Conservation (phyloP, 2,329 filamentous ascomycete genomes). For the Tolypocladium capitatum region DNA sequence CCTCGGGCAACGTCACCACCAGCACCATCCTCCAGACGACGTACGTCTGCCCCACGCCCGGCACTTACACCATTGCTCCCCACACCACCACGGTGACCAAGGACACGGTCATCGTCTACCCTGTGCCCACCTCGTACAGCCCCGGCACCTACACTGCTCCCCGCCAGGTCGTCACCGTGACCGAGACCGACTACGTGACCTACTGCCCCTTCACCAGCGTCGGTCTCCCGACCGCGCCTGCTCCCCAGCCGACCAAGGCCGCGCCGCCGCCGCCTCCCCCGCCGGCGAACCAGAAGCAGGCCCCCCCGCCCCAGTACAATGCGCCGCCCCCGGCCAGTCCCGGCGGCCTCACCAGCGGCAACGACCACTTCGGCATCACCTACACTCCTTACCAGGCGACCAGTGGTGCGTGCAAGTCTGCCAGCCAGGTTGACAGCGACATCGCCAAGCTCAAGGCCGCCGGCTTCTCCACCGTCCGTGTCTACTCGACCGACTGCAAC, state of each 20-base stretch:
- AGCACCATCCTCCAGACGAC: constrained; percentile 56
- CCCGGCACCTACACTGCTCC: constrained; percentile 64
- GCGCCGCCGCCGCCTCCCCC: constrained; percentile 8
- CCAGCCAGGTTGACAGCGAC: constrained; percentile 43
- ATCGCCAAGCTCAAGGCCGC: constrained; percentile 47
- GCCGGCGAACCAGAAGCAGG: background rate
- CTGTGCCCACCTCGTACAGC: constrained; percentile 48
- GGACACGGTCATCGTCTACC: constrained; percentile 47
- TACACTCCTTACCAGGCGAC: constrained; percentile 59
- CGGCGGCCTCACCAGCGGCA: constrained; percentile 24
- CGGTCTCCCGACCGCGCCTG: constrained; percentile 19
- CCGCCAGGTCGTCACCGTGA: constrained; percentile 53
- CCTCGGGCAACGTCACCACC: constrained; percentile 43
- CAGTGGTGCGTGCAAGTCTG: constrained; percentile 51
- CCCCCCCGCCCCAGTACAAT: constrained; percentile 9
- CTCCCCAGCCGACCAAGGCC: constrained; percentile 11
- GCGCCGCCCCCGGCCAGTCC: constrained; percentile 7
- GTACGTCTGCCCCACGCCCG: constrained; percentile 59
- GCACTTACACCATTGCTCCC: constrained; percentile 64
- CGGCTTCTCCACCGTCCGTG: constrained; percentile 60
- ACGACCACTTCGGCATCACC: constrained; percentile 58
- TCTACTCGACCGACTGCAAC: constrained; percentile 88
- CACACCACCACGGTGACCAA: constrained; percentile 46
- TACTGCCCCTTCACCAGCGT: constrained; percentile 54
- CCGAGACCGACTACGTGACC: constrained; percentile 53